Evolutionary conservation across 306 rosid genomes (phyloP).

Genomic region (Vigna reflexopilosa): DNA sequence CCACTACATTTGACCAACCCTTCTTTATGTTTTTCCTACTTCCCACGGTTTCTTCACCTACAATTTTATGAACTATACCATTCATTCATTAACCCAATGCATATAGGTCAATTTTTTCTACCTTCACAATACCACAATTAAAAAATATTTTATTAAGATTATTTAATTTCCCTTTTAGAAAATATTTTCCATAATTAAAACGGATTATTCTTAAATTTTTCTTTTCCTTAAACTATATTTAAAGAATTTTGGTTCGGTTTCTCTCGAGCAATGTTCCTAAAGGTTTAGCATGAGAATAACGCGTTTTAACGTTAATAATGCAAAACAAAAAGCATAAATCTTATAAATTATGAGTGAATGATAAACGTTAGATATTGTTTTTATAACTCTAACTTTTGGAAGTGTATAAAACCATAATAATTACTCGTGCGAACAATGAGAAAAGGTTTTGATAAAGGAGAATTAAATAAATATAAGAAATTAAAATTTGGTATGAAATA

Average conservation of each 20-base stretch:
- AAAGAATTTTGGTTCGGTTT: no score
- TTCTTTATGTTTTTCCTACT: background rate
- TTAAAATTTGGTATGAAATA: conserved; percentile 1
- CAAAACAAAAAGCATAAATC: background rate
- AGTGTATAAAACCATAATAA: background rate
- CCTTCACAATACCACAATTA: background rate
- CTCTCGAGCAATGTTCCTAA: background rate
- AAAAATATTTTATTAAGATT: no score
- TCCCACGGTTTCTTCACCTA: background rate
- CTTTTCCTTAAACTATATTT: no score
- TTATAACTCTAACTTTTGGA: background rate
- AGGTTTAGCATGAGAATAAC: background rate
- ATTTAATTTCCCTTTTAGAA: no score
- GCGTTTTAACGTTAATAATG: background rate
- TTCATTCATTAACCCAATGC: background rate
- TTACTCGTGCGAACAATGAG: background rate
- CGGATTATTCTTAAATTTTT: no score
- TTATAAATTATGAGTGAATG: background rate
- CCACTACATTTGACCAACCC: conserved; percentile 51
- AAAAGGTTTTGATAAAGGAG: background rate
- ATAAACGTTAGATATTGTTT: background rate
- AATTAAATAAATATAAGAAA: background rate
- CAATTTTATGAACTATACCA: background rate
- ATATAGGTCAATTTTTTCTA: no score
- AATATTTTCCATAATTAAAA: no score